Base-by-base conservation (phyloP, 441 rosid genomes). In the Euphorbia corollata region DNA sequence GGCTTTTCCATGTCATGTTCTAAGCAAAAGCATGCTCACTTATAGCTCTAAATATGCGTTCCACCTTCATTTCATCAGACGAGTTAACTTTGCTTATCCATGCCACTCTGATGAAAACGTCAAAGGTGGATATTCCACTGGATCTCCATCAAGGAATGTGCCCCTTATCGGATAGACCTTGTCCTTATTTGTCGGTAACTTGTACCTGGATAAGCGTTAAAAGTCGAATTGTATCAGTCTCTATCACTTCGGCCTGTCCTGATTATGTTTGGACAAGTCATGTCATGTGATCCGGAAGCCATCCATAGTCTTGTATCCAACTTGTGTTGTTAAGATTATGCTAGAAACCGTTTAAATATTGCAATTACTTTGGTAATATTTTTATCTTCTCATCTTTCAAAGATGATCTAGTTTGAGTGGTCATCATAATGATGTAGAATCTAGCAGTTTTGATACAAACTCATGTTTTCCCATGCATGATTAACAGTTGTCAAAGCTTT, bases 31-130 rank as follows among this genome's bases (percentile, higher is more conserved):
- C n/a, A n/a, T n/a, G n/a, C n/a, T n/a, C n/a, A n/a, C n/a, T n/a
- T n/a, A n/a, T n/a, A n/a, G 91, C 89, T 68, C 61, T 81, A 61
- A 86, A 83, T 48, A 83, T 63, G 48, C 75, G 86, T 77, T 88
- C 94, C 59, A 81, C 82, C 27, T 20, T 68, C 20, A 58, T 64
- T 58, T 74, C 71, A 18, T 38, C 72, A 1, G 63, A 61, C 1
- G 80, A 71, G 61, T 69, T 80, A 75, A 86, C 88, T 6, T 10
- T 13, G 59, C 77, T 56, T 30, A 83, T 61, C 5, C 45, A 70
- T 2, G 88, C 81, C 65, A 67, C 79, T 1, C 85, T 89, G 16
- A 86, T 64, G 48, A 71, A 64, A 67, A 81, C 81, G 48, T 62
- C 18, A 10, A 86, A 79, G 34, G 56, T 61, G 50, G 81, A 65